Evolutionary conservation across 2,329 filamentous ascomycete genomes (phyloP), one percentile per base, ranked within the genome.

Genomic region (Nemania serpens): DNA sequence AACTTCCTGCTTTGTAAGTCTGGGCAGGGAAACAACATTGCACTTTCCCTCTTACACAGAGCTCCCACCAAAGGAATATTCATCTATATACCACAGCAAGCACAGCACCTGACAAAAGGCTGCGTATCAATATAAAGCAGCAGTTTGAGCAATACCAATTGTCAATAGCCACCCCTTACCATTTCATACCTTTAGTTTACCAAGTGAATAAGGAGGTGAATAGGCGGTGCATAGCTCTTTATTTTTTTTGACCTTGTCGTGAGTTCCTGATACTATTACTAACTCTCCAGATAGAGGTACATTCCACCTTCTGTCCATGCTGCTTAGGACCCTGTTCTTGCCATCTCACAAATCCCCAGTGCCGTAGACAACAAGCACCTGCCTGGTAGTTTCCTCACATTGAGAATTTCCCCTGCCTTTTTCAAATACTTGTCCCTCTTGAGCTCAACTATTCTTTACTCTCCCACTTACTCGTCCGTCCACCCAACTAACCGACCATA

Each of bases 341-440:
- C 61, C 50, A 36, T 29, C 37, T 48, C 11, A 18, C 39, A 12
- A 13, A 29, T 41, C 5, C 39, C 33, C 48, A 2, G 5, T 34
- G 17, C 15, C 43, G 17, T 36, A 49, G 17, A 25, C 20, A 53
- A 39, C 4, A 15, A 18, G 52, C 29, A 36, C 59, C 45, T 64
- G 9, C 62, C 59, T 53, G 10, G 25, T 7, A 41, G 9, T n/a
- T 25, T 13, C 17, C 25, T 33, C 25, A 9, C 18, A 29, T 55
- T 22, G 34, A 15, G 48, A 29, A 20, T 3, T 36, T 33, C 17
- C 11, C 25, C 48, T 6, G 15, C 29, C 52, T 17, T 41, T 49
- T 52, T 39, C 36, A 33, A 41, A 15, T 39, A 9, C 20, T 20
- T 13, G n/a, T 17, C 37, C n/a, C 41, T 49, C 58, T 45, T 18